Conservation (phyloP, 768 basidiomycete genomes). For the Tricholoma terreum region DNA sequence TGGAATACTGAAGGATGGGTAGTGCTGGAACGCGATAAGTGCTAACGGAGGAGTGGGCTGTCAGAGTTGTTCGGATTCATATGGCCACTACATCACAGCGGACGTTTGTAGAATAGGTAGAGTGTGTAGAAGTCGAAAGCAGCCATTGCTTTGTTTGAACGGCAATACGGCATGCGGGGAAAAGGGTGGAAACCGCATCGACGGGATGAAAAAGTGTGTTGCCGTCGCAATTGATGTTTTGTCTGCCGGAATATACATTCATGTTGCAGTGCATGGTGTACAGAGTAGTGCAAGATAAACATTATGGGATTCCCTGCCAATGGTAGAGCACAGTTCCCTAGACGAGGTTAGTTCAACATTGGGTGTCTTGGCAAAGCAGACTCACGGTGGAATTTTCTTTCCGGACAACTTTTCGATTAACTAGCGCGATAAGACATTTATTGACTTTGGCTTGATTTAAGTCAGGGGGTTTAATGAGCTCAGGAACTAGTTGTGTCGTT, state of each 20-base stretch:
- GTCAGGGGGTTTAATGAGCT: constrained; percentile 75
- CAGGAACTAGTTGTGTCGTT: constrained; percentile 50
- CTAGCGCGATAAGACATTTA: constrained; percentile 89
- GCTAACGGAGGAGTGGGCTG: too few species aligned
- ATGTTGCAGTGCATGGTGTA: neutral
- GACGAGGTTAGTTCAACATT: neutral
- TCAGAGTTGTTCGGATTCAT: too few species aligned
- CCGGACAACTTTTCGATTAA: constrained; percentile 78
- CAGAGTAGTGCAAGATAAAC: neutral
- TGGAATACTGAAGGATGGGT: constrained; percentile 12
- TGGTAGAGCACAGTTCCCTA: constrained; percentile 68
- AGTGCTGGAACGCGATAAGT: constrained; percentile 9
- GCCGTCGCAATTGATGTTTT: too few species aligned
- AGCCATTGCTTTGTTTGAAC: too few species aligned
- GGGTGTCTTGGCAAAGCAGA: neutral
- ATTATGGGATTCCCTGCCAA: constrained; percentile 59
- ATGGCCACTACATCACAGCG: too few species aligned
- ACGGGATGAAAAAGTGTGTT: too few species aligned
- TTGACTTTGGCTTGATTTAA: constrained; percentile 90
- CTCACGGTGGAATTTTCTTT: constrained; percentile 69
- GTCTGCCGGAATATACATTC: neutral
- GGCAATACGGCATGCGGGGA: too few species aligned
- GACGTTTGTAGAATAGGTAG: too few species aligned
- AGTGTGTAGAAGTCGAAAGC: too few species aligned
- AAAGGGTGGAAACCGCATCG: too few species aligned